Evolutionary conservation across 352 stramenopile species (phyloP), one percentile per base, ranked within the genome.

Genomic region (Phytopythium sindhum): DNA sequence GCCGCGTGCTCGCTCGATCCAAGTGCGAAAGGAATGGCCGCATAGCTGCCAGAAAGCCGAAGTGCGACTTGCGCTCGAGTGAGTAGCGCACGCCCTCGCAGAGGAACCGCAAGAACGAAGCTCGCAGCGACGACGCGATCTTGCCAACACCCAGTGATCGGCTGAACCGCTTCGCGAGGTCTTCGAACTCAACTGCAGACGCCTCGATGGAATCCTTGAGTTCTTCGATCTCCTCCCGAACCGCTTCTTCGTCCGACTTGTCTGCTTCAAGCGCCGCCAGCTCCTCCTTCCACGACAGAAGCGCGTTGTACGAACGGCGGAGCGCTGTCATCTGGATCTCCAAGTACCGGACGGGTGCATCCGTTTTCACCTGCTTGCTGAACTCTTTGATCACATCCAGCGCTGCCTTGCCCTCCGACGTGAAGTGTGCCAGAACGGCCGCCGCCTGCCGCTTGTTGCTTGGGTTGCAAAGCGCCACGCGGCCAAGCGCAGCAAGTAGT

Each of bases 241-340:
- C 53, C 29, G 81, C 64, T 39, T 79, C 66, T 10, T 63, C 60
- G 17, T 44, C 58, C 4, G 68, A 60, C 7, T 31, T 60, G 29
- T 42, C 63, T 4, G 63, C 65, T 45, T 56, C 26, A 55, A 78
- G 14, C 28, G 35, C 58, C 51, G 60, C 24, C 24, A 89, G 55
- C 21, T 92, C 81, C 58, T 90, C 81, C 54, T 88, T 88, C 66
- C 87, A 77, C 6, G 68, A 60, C 11, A 95, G 57, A 63, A 95
- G 78, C 12, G 73, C 74, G 56, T 63, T 80, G 60, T 81, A 96
- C 14, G 90, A 60, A 63, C 90, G 80, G 4, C 85, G 83, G 51
- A 96, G 73, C 17, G 84, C 75, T 29, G 79, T 89, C 86, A 96
- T 96, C 66, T 96, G 88, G n/a, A 94, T 83, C 68, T 96, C 88